Percentiles rank a stretch among this genome's conserved stretches.
Conservation (phyloP, 768 basidiomycete genomes). For the Boletus subcaerulescens region DNA sequence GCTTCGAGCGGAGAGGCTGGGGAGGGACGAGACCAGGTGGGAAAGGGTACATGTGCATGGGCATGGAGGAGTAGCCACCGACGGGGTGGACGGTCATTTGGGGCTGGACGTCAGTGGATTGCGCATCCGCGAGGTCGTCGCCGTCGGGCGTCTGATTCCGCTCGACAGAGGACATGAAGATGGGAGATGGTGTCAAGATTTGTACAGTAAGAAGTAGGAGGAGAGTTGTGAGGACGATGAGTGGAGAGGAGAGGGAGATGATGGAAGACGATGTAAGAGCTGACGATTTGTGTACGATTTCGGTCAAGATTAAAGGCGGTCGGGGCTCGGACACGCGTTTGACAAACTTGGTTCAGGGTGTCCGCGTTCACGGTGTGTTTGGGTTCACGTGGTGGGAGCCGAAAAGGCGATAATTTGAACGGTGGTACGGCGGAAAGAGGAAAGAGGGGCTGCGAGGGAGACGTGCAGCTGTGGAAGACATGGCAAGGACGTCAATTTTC, state of each 20-base stretch:
- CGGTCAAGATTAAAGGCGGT: conserved; percentile 32
- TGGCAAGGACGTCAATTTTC: conserved; percentile 26
- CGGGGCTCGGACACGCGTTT: conserved; percentile 36
- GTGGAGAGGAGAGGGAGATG: conserved; percentile 5
- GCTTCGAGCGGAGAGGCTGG: conserved; percentile 65
- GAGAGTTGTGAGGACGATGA: conserved; percentile 23
- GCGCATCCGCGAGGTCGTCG: conserved; percentile 37
- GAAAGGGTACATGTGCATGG: conserved; percentile 72
- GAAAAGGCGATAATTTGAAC: conserved; percentile 17
- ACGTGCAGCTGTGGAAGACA: conserved; percentile 18
- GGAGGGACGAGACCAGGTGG: conserved; percentile 44
- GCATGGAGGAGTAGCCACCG: conserved; percentile 47
- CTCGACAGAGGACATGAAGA: conserved; percentile 37
- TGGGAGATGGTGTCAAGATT: conserved; percentile 22
- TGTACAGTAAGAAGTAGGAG: conserved; percentile 31
- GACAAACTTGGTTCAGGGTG: conserved; percentile 34
- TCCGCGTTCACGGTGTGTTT: conserved; percentile 22
- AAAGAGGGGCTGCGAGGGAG: conserved; percentile 2
- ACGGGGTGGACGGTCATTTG: conserved; percentile 51
- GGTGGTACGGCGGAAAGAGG: conserved; percentile 20
- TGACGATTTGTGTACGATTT: conserved; percentile 32
- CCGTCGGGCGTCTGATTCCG: conserved; percentile 39
- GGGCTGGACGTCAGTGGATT: conserved; percentile 40
- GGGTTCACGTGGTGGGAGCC: conserved; percentile 37
- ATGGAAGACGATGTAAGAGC: conserved; percentile 14